Percentiles rank a stretch among this genome's conserved stretches.
phyloP scores from a whole-genome alignment of 2,329 filamentous ascomycete species.

The Fusarium decemcellulare region DNA sequence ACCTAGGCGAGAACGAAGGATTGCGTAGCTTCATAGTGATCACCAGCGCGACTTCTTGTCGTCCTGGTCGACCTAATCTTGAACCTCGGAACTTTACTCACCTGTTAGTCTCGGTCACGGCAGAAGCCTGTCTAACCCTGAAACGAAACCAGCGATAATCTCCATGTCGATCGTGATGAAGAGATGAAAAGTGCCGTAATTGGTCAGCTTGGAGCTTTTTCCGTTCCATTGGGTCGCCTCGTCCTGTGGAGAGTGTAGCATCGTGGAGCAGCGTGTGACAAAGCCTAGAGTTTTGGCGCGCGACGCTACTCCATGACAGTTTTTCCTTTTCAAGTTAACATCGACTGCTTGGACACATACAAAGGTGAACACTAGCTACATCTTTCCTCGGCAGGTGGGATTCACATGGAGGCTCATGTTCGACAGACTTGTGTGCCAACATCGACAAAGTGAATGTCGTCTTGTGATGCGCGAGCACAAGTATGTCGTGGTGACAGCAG shows the following conservation, averaged over 20 bases:
- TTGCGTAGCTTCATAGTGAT: constrained; percentile 21
- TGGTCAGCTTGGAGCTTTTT: constrained; percentile 24
- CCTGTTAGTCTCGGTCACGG: constrained; percentile 4
- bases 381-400: constrained; percentile 6
- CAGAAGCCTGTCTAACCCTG: constrained; percentile 18
- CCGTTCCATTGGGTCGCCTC: constrained; percentile 11
- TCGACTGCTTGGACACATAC: not conserved
- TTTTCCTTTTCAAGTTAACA: not conserved
- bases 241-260: constrained; percentile 3
- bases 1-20: constrained; percentile 10
- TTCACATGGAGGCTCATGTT: not conserved
- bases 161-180: constrained; percentile 41
- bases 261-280: not conserved
- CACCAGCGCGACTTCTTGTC: constrained; percentile 15
- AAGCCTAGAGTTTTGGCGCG: not conserved
- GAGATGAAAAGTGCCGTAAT: constrained; percentile 39
- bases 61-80: constrained; percentile 19
- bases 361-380: not conserved
- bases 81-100: constrained; percentile 7
- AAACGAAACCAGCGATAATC: constrained; percentile 33
- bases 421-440: not conserved
- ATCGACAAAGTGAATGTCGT: not conserved
- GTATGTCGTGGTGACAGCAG: not conserved
- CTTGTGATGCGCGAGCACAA: not conserved
- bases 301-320: not conserved